These are phyloP conservation scores for Isabelozyma heimii DNA, from an alignment of 805 yeast genomes.

Conservation along the genomic window DNA sequence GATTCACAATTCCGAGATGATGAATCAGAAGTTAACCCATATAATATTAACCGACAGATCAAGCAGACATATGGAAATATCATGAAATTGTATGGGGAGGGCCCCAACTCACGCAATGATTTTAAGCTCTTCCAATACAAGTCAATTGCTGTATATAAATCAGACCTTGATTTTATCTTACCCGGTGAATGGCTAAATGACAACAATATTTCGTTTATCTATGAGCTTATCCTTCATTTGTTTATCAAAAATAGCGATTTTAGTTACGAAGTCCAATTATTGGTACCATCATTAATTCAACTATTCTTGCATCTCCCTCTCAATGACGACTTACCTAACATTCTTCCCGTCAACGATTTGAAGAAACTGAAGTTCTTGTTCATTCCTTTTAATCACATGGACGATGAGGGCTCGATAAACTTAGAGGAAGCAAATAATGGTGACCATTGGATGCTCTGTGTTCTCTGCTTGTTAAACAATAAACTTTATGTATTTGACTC, in stretches of 20 bases:
- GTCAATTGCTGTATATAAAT: conserved; percentile 56
- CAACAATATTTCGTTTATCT: conserved; percentile 61
- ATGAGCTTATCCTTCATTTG: conserved; percentile 41
- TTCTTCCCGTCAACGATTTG: conserved; percentile 32
- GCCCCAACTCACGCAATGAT: conserved; percentile 6
- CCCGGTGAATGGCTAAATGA: conserved; percentile 77
- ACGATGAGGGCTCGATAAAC: conserved; percentile 32
- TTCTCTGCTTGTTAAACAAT: conserved; percentile 47
- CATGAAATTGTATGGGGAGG: conserved; percentile 7
- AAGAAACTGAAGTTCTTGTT: conserved; percentile 48
- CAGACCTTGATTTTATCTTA: conserved; percentile 55
- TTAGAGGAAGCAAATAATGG: conserved; percentile 62
- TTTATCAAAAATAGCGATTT: conserved; percentile 16
- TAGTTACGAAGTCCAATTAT: conserved; percentile 24
- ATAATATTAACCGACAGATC: conserved; percentile 12
- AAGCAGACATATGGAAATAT: conserved; percentile 16
- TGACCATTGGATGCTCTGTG: conserved; percentile 72
- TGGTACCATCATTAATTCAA: conserved; percentile 64
- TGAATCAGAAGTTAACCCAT: conserved; percentile 7
- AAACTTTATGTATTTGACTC: conserved; percentile 61
- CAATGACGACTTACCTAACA: conserved; percentile 7
- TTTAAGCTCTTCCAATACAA: conserved; percentile 46
- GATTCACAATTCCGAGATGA: background rate
- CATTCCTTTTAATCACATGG: conserved; percentile 67
- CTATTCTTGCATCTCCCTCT: conserved; percentile 50